Evolutionary conservation across 2,329 filamentous ascomycete genomes (phyloP), one percentile per base, ranked within the genome.

Genomic region (Bipolaris zeicola): DNA sequence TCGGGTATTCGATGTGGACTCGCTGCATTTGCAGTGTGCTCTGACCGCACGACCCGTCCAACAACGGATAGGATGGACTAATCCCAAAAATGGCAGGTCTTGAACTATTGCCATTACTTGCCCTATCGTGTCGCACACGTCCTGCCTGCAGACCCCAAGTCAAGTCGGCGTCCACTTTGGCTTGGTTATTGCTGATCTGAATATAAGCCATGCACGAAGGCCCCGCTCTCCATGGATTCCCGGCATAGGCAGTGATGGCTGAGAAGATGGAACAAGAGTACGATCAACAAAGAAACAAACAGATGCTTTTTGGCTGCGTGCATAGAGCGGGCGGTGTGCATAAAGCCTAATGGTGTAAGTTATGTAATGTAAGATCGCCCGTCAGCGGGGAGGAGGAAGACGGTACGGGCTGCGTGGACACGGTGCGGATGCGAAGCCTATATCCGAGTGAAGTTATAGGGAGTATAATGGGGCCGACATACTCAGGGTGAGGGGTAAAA

Each of bases 401-500:
- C 13, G 7, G 14, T 13, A 26, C 42, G 14, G 41, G 24, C 6
- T 41, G 38, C 10, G 28, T 16, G 26, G 24, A 26, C 24, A 10
- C 16, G 8, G n/a, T 20, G 5, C 22, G 38, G 18, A 41, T 24
- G 11, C 26, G 8, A 28, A 6, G 20, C 13, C 24, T 44, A 44
- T 44, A 44, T 11, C 26, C 42, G 7, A 16, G 14, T 11, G 20
- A 31, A 31, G 6, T 10, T 44, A 44, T 44, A 44, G n/a, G 47
- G 11, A n/a, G 24, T 57, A 57, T 57, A 57, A 53, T 8, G 43
- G 37, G 31, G 31, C 49, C 34, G 43, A 33, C 34, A 48, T 57
- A 57, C 16, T 16, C 16, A 53, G 50, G 38, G 54, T 53, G 49
- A 53, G 50, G 54, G 54, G 54, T 57, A 57, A 10, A 41, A 56